Evolutionary conservation across 805 yeast genomes (phyloP).

Genomic region (Lipomyces orientalis): DNA sequence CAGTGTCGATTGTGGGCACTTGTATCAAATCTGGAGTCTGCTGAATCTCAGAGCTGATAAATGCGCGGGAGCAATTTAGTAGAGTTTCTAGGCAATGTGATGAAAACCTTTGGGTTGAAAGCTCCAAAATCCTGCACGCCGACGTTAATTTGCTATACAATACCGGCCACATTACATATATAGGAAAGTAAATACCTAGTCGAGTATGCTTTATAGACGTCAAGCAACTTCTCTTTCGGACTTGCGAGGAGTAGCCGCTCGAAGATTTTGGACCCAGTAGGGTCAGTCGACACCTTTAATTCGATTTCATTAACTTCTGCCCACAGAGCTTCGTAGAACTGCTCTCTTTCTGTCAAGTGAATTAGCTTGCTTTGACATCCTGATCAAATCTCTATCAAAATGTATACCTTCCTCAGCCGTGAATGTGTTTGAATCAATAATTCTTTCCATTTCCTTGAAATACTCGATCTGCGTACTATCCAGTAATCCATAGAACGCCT

Average conservation of each 20-base stretch:
- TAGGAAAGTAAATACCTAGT: constrained; percentile 52
- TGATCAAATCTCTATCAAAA: not conserved
- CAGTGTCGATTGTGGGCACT: constrained; percentile 4
- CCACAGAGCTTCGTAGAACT: constrained; percentile 76
- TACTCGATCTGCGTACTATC: constrained; percentile 86
- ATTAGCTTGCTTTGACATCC: not conserved
- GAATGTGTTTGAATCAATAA: constrained; percentile 80
- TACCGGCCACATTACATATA: not conserved
- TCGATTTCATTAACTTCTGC: constrained; percentile 90
- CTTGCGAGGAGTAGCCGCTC: constrained; percentile 81
- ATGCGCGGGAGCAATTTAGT: constrained; percentile 48
- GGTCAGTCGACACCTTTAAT: constrained; percentile 88
- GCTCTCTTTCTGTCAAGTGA: constrained; percentile 56
- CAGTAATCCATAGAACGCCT: constrained; percentile 81
- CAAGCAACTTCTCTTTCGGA: constrained; percentile 64
- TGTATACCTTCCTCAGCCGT: constrained; percentile 58
- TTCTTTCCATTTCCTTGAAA: constrained; percentile 90
- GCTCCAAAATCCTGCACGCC: constrained; percentile 58
- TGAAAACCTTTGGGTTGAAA: constrained; percentile 86
- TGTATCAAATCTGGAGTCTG: constrained; percentile 6
- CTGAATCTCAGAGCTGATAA: constrained; percentile 14
- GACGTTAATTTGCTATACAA: not conserved
- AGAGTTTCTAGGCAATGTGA: constrained; percentile 93
- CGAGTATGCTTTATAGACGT: constrained; percentile 66
- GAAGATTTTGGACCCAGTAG: constrained; percentile 89